phyloP scores from a whole-genome alignment of 495 filamentous ascomycete genomes.

The Xylaria cubensis region DNA sequence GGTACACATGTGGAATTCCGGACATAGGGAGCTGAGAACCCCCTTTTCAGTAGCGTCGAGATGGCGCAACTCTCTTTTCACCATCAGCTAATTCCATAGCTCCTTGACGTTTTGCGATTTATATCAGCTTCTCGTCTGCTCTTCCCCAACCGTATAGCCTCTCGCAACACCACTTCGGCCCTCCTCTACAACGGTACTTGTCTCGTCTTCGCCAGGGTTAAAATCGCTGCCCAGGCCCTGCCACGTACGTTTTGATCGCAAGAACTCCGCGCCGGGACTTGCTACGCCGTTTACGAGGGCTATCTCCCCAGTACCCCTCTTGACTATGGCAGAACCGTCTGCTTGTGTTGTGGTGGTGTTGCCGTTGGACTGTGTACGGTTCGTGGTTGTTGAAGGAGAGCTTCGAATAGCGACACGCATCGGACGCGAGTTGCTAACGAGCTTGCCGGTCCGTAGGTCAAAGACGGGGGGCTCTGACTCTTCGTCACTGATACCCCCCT shows the following conservation, averaged over 20 bases:
- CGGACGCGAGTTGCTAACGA: slow-evolving; percentile 82
- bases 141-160: slow-evolving; percentile 81
- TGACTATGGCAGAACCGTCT: slow-evolving; percentile 38
- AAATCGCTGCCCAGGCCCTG: slow-evolving; percentile 91
- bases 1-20: not conserved
- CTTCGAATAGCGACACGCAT: slow-evolving; percentile 59
- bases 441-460: slow-evolving; percentile 85
- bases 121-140: slow-evolving; percentile 39
- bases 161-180: slow-evolving; percentile 89
- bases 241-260: slow-evolving; percentile 86
- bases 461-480: slow-evolving; percentile 81
- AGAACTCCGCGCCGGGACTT: slow-evolving; percentile 90
- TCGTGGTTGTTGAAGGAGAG: slow-evolving; percentile 40
- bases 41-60: not conserved
- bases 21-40: not conserved
- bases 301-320: slow-evolving; percentile 57
- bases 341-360: slow-evolving; percentile 35
- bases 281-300: slow-evolving; percentile 77
- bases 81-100: not conserved
- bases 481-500: slow-evolving; percentile 47
- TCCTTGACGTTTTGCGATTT: not conserved
- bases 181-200: slow-evolving; percentile 72
- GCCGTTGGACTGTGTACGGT: slow-evolving; percentile 28
- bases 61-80: not conserved
- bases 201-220: slow-evolving; percentile 58